A percentile compares a stretch with the other conserved stretches of the same genome.
These are phyloP conservation scores for Magnaporthales sp. DNA, from an alignment of 2,329 filamentous ascomycete genomes.

Conservation along the genomic window DNA sequence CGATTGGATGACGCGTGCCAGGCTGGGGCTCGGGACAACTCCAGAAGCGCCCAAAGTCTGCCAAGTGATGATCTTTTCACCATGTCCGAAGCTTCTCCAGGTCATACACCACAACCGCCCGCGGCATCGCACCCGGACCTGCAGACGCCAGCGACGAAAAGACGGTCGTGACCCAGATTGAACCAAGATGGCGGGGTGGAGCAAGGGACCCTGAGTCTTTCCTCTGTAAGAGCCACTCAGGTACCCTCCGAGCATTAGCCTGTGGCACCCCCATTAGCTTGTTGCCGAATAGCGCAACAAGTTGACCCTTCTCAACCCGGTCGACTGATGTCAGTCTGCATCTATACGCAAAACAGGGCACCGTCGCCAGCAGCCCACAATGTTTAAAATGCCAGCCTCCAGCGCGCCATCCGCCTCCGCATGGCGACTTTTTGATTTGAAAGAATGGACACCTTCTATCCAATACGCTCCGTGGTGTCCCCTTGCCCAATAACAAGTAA, in stretches of 20 bases:
- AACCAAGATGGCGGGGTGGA: slow-evolving; percentile 1
- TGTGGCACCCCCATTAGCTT: not conserved
- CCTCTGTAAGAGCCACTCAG: not conserved
- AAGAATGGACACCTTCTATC: not conserved
- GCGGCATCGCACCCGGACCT: not conserved
- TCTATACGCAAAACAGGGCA: not conserved
- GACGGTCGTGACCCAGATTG: not conserved
- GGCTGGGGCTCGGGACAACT: not conserved
- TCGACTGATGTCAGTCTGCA: not conserved
- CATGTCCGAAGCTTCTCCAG: not conserved
- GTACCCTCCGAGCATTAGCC: not conserved
- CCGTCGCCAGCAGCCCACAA: not conserved
- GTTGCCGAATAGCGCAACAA: not conserved
- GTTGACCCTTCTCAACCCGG: not conserved
- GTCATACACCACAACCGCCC: not conserved
- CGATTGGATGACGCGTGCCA: not conserved
- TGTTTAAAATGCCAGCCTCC: not conserved
- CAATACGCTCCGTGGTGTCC: not conserved
- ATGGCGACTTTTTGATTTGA: not conserved
- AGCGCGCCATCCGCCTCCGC: not conserved
- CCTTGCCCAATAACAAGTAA: not conserved
- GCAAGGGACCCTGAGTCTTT: not conserved
- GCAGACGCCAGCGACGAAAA: not conserved
- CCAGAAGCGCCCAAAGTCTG: not conserved
- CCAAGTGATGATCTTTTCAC: not conserved